These are phyloP conservation scores for Neonectria hederae DNA, from an alignment of 2,329 filamentous ascomycete genomes.

Conservation along the genomic window DNA sequence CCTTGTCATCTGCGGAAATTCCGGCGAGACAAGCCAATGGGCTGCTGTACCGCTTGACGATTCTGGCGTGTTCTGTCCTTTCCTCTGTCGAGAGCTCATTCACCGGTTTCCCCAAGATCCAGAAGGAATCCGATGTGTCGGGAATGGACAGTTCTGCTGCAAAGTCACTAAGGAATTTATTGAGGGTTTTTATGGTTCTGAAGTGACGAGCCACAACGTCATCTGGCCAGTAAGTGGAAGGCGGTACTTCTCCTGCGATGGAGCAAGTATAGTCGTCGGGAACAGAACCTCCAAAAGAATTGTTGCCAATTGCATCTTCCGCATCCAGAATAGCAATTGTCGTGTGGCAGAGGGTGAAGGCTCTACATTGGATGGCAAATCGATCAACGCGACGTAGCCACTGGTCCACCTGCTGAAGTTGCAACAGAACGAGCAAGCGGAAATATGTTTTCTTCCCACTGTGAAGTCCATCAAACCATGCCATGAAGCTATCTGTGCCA, in stretches of 20 bases:
- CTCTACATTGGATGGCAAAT: not conserved
- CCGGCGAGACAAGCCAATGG: not conserved
- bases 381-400: too few species aligned
- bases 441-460: too few species aligned
- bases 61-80: not conserved
- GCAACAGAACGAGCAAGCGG: too few species aligned
- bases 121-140: not conserved
- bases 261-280: not conserved
- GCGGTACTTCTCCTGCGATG: not conserved
- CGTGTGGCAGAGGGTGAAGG: not conserved
- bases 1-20: too few species aligned
- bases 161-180: not conserved
- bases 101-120: not conserved
- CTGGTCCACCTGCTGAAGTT: too few species aligned
- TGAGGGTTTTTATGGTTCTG: not conserved
- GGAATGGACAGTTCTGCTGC: not conserved
- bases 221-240: not conserved
- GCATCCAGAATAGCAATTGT: not conserved
- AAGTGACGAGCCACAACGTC: not conserved
- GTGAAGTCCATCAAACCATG: too few species aligned
- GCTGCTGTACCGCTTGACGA: not conserved
- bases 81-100: not conserved
- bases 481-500: too few species aligned
- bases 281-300: not conserved
- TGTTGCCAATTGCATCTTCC: not conserved